Conservation (phyloP, 352 stramenopile genomes). For the Phytophthora vignae region DNA sequence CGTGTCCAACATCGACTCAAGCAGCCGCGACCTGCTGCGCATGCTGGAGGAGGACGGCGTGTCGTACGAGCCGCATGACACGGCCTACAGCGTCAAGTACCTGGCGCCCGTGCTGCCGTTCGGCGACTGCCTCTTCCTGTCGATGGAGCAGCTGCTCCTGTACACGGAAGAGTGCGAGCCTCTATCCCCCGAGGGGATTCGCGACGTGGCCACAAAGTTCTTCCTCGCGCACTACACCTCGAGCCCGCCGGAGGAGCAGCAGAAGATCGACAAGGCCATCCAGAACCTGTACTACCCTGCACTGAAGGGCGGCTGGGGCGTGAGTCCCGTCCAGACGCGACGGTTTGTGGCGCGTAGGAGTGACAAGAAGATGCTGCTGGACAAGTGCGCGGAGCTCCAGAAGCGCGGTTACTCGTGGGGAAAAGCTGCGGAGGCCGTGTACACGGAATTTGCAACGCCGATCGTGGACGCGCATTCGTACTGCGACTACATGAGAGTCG, state of each 20-base stretch:
- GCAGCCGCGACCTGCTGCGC: slow-evolving; percentile 76
- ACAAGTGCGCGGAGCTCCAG: slow-evolving; percentile 83
- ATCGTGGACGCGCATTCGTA: slow-evolving; percentile 82
- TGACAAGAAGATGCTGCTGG: slow-evolving; percentile 79
- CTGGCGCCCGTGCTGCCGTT: slow-evolving; percentile 82
- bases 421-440: slow-evolving; percentile 81
- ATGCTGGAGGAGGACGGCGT: slow-evolving; percentile 88
- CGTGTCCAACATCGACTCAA: slow-evolving; percentile 77
- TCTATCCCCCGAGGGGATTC: slow-evolving; percentile 70
- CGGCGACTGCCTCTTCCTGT: slow-evolving; percentile 89
- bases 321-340: slow-evolving; percentile 84
- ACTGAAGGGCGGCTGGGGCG: slow-evolving; percentile 83
- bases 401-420: slow-evolving; percentile 81
- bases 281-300: slow-evolving; percentile 89
- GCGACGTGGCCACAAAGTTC: slow-evolving; percentile 77
- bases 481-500: slow-evolving; percentile 89
- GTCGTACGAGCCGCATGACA: slow-evolving; percentile 87
- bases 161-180: slow-evolving; percentile 89
- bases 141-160: slow-evolving; percentile 87
- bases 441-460: slow-evolving; percentile 74
- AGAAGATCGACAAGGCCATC: slow-evolving; percentile 86
- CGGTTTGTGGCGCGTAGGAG: slow-evolving; percentile 73
- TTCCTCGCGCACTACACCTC: slow-evolving; percentile 79
- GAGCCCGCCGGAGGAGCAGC: slow-evolving; percentile 63
- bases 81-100: slow-evolving; percentile 91